Conservation (phyloP, 768 basidiomycete species). For the Pilatotrama ljubarskyi region DNA sequence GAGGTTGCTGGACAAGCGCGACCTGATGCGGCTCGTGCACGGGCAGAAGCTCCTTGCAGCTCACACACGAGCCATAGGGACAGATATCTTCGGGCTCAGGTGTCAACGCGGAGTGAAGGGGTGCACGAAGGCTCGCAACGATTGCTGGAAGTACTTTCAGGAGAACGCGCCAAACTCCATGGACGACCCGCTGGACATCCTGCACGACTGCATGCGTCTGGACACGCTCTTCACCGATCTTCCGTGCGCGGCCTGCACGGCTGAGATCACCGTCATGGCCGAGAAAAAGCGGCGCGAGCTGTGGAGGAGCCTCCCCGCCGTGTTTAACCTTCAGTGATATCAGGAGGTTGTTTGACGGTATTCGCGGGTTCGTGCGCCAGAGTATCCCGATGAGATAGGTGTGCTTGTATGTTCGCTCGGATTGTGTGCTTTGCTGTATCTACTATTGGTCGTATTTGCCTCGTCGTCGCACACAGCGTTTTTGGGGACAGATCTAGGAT, state of each 20-base stretch:
- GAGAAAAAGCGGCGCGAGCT: conserved; percentile 32
- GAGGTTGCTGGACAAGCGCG: conserved; percentile 30
- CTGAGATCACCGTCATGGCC: conserved; percentile 27
- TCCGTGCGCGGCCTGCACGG: conserved; percentile 29
- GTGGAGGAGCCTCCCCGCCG: conserved; percentile 31
- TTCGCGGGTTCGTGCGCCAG: neutral
- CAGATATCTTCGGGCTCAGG: conserved; percentile 29
- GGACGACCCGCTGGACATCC: conserved; percentile 34
- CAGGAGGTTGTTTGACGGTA: too few species aligned
- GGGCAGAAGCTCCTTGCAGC: conserved; percentile 32
- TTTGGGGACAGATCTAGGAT: too few species aligned
- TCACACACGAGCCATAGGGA: conserved; percentile 32
- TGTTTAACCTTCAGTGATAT: conserved; percentile 29
- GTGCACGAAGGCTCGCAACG: conserved; percentile 29
- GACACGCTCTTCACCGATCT: conserved; percentile 30
- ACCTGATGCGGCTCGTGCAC: conserved; percentile 33
- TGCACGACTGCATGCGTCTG: conserved; percentile 31
- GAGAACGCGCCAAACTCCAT: conserved; percentile 34
- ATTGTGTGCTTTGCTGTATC: neutral
- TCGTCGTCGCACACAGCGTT: too few species aligned
- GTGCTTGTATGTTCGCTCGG: neutral
- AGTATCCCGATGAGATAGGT: neutral
- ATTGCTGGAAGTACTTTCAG: conserved; percentile 36
- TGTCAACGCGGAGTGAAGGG: conserved; percentile 29
- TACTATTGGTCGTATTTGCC: too few species aligned